Evolutionary conservation across 2,329 filamentous ascomycete genomes (phyloP), one percentile per base, ranked within the genome.

Genomic region (Didymella keratinophila): DNA sequence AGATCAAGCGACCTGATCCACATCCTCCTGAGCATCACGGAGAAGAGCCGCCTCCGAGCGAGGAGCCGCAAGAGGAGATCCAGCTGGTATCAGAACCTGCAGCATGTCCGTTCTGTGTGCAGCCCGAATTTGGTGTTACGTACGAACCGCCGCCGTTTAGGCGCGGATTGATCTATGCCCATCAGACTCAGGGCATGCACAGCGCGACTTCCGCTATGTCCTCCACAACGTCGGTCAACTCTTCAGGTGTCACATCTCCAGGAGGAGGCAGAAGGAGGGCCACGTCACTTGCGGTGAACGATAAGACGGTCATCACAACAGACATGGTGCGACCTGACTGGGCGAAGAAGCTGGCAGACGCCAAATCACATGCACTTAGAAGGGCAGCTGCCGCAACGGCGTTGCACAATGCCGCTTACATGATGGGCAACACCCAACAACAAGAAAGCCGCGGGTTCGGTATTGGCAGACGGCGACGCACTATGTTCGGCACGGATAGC

Each of bases 111-210:
- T 99, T 97, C 77, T 99, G 95, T 76, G 92, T 95, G 49, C 92
- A 95, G 67, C 88, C 92, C 1, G 94, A 99, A 65, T 97, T 98
- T 73, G 95, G 95, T 45, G 90, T 99, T n/a, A 97, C 92, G 0
- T 99, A 97, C 75, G 88, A 94, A 4, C 85, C 93, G 12, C 95
- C 95, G 2, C 88, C 91, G 0, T 98, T 98, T 80, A 88, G 93
- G 23, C 85, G 93, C 63, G 95, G 95, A 1, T 79, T 99, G 30
- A 81, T 86, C 1, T 94, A 94, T 73, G 83, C 86, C 1, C 79
- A 83, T 21, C 80, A 86, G 61, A 71, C 80, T 21, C 72, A 80
- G 49, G 79, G 82, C 16, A 77, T 88, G 61, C 82, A 81, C 47
- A 87, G 78, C 52, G 76, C 82, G 14, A 78, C 81, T 42, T 88